Evolutionary conservation across 805 yeast species (phyloP), one percentile per base, ranked within the genome.

Genomic region (Osmozyma mogii): DNA sequence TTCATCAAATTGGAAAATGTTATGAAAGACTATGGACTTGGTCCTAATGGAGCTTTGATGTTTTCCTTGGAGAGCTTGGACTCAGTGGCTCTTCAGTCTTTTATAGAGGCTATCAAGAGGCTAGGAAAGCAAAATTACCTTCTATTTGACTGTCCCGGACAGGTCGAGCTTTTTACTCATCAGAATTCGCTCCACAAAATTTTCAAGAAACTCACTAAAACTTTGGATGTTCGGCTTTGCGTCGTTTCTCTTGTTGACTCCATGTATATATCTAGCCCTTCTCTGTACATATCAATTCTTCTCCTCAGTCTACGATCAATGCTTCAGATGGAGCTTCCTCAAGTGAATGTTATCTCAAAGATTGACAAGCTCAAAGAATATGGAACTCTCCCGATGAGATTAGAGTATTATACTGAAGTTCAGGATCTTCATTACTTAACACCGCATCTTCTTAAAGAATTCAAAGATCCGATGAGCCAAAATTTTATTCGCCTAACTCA

Each of bases 91-190:
- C 37, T 50, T 28, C 82, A 79, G 16, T 61, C 65, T 26, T 72
- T 85, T 43, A 48, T 80, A 4, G 58, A 61, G 7, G 74, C 70
- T 47, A 61, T 89, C 18, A 63, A 68, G 34, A 60, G 65, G 18
- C 58, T 87, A 4, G 50, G 61, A 21, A 65, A 70, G 11, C 45
- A 48, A 9, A 73, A 78, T 22, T 85, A 85, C 41, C 52, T 85
- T 9, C 61, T 85, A 4, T 83, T 85, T 56, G 96, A 85, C 53
- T 84, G 94, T 48, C 96, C 96, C 1, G 98, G 98, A 1, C 98
- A 92, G 52, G 92, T 87, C 1, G 99, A 92, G 52, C 68, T 92
- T 10, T 92, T 84, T 57, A 92, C 99, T 3, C 94, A 84, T 48
- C 94, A 84, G 45, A 70, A 78, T 1, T 77, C 95, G 0, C 58